Evolutionary conservation across 2,329 filamentous ascomycete genomes (phyloP).

Genomic region (Calonectria pseudoturangicola): DNA sequence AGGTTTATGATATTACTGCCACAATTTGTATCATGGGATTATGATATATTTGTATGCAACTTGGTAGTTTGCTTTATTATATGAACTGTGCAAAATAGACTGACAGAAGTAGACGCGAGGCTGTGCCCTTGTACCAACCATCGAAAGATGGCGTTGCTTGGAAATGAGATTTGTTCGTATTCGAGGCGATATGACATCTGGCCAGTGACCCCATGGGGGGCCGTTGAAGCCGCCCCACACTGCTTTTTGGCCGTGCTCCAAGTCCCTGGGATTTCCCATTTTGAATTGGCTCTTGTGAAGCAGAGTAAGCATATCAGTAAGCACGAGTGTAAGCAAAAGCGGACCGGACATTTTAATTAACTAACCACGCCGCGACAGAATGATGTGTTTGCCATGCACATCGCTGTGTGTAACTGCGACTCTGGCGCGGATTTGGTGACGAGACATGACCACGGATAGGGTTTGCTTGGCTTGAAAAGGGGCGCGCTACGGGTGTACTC

Average conservation of each 20-base stretch:
- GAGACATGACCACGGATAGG: background rate
- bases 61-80: background rate
- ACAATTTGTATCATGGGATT: background rate
- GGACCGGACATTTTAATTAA: background rate
- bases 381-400: background rate
- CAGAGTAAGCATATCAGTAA: slow-evolving; percentile 18
- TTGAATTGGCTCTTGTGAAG: background rate
- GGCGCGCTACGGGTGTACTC: slow-evolving; percentile 7
- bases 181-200: slow-evolving; percentile 9
- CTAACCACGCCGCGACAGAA: background rate
- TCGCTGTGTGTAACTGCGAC: background rate
- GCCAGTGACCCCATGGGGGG: background rate
- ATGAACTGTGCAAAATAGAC: background rate
- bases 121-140: too few species aligned
- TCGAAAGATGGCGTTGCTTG: background rate
- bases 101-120: too few species aligned
- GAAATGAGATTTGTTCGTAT: slow-evolving; percentile 18
- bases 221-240: background rate
- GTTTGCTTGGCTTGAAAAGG: slow-evolving; percentile 16
- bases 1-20: background rate
- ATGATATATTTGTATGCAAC: background rate
- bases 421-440: background rate
- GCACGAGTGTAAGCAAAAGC: slow-evolving; percentile 21
- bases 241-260: background rate
- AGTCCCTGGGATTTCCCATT: background rate